These are phyloP conservation scores for Yamadazyma scolyti DNA, from an alignment of 805 yeast species.

Conservation along the genomic window DNA sequence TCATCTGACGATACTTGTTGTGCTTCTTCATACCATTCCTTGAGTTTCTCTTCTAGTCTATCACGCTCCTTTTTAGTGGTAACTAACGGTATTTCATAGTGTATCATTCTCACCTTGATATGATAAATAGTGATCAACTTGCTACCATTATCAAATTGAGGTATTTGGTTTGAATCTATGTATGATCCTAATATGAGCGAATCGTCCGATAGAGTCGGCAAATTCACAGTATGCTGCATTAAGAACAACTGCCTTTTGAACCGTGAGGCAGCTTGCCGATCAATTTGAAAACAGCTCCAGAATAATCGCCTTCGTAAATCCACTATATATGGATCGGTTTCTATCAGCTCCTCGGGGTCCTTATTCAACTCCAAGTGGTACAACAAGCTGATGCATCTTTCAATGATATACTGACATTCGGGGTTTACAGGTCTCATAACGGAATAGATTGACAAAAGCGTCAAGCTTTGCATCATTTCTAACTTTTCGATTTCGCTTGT, in stretches of 20 bases:
- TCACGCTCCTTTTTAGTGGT: no score
- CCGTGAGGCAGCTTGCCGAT: slow-evolving; percentile 74
- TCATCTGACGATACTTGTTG: not conserved
- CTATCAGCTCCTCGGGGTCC: not conserved
- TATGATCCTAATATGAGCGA: no score
- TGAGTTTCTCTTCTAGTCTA: not conserved
- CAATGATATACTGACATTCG: slow-evolving; percentile 16
- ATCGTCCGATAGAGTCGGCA: no score
- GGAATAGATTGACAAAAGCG: slow-evolving; percentile 15
- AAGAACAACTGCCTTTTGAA: slow-evolving; percentile 64
- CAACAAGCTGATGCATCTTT: slow-evolving; percentile 13
- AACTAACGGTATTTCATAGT: slow-evolving; percentile 3
- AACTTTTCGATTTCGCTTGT: slow-evolving; percentile 6
- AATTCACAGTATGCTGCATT: no score
- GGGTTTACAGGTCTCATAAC: slow-evolving; percentile 16
- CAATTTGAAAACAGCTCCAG: slow-evolving; percentile 81
- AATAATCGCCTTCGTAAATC: slow-evolving; percentile 35
- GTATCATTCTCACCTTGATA: slow-evolving; percentile 6
- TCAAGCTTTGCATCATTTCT: slow-evolving; percentile 14
- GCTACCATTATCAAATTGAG: no score
- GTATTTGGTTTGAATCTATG: no score
- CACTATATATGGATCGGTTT: slow-evolving; percentile 1
- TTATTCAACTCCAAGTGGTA: slow-evolving; percentile 14
- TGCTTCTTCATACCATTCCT: not conserved
- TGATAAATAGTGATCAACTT: slow-evolving; percentile 3